Percentiles rank a stretch among this genome's conserved stretches.
phyloP scores from a whole-genome alignment of 305 asterid species.

The Solanum hybrid region DNA sequence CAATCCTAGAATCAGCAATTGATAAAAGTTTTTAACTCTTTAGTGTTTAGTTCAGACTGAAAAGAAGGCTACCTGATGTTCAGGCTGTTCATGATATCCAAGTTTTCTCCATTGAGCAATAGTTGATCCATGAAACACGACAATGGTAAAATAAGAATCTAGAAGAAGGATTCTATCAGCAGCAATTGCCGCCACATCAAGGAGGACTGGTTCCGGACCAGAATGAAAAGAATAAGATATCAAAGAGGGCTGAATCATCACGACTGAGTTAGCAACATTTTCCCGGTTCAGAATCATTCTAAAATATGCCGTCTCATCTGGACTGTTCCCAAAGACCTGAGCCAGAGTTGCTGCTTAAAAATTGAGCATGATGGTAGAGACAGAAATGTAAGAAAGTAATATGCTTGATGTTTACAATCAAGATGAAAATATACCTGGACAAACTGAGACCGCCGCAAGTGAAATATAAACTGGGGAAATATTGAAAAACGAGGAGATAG shows the following conservation, averaged over 20 bases:
- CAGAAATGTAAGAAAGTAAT: neutral
- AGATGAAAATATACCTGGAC: slow-evolving; percentile 57
- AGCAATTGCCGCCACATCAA: slow-evolving; percentile 87
- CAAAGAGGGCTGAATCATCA: slow-evolving; percentile 98
- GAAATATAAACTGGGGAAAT: slow-evolving; percentile 94
- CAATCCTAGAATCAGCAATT: neutral
- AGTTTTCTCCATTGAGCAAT: slow-evolving; percentile 95
- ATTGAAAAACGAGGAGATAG: slow-evolving; percentile 85
- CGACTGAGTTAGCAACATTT: slow-evolving; percentile 90
- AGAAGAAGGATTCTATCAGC: slow-evolving; percentile 89
- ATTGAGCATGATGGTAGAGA: neutral
- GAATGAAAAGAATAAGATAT: slow-evolving; percentile 91
- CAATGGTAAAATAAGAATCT: slow-evolving; percentile 90
- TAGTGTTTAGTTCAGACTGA: neutral
- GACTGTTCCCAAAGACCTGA: slow-evolving; percentile 97
- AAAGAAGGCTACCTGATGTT: slow-evolving; percentile 62
- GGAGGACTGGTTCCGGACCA: slow-evolving; percentile 92
- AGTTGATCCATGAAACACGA: slow-evolving; percentile 92
- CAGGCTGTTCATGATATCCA: slow-evolving; percentile 87
- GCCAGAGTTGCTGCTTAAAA: neutral
- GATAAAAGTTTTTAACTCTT: neutral
- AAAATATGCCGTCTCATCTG: slow-evolving; percentile 96
- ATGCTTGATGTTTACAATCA: neutral
- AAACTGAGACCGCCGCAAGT: slow-evolving; percentile 91
- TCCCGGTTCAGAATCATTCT: slow-evolving; percentile 90